phyloP scores from a whole-genome alignment of 208 protist species.

The Crithidia fasciculata region DNA sequence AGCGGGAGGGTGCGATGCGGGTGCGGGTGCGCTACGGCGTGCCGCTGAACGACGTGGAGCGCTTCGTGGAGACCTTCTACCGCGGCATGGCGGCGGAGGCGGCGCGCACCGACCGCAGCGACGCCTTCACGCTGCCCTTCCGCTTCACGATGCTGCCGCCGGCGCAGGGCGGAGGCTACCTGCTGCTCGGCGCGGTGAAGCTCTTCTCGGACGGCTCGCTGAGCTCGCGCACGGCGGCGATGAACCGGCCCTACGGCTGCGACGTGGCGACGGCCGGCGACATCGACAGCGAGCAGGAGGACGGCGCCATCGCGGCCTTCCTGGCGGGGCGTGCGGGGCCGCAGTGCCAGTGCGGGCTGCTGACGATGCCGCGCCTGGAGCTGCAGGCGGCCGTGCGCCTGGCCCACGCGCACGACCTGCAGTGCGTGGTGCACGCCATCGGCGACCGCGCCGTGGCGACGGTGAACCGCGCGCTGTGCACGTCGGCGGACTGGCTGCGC shows the following conservation, averaged over 20 bases:
- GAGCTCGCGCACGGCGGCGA: slow-evolving; percentile 62
- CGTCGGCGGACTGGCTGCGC: slow-evolving; percentile 33
- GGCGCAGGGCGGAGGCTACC: slow-evolving; percentile 37
- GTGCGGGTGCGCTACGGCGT: slow-evolving; percentile 51
- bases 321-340: slow-evolving; percentile 12
- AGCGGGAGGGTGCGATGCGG: slow-evolving; percentile 38
- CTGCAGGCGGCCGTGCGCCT: slow-evolving; percentile 33
- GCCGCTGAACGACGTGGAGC: slow-evolving; percentile 30
- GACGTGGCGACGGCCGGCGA: slow-evolving; percentile 49
- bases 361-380: slow-evolving; percentile 40
- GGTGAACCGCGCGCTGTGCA: slow-evolving; percentile 51
- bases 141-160: slow-evolving; percentile 47
- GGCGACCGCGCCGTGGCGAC: slow-evolving; percentile 60
- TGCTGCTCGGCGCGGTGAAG: slow-evolving; percentile 66
- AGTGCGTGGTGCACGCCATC: slow-evolving; percentile 71
- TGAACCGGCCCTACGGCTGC: slow-evolving; percentile 54
- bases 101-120: slow-evolving; percentile 11
- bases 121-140: slow-evolving; percentile 46
- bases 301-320: slow-evolving; percentile 33
- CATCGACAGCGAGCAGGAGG: slow-evolving; percentile 53
- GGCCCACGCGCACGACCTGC: slow-evolving; percentile 39
- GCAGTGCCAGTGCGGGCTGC: slow-evolving; percentile 49
- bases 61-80: slow-evolving; percentile 30
- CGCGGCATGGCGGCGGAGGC: slow-evolving; percentile 26
- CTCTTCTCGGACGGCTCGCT: slow-evolving; percentile 69